A percentile compares a stretch with the other conserved stretches of the same genome.
Evolutionary conservation across 768 basidiomycete genomes (phyloP).

Genomic region (Boletus reticulatus): DNA sequence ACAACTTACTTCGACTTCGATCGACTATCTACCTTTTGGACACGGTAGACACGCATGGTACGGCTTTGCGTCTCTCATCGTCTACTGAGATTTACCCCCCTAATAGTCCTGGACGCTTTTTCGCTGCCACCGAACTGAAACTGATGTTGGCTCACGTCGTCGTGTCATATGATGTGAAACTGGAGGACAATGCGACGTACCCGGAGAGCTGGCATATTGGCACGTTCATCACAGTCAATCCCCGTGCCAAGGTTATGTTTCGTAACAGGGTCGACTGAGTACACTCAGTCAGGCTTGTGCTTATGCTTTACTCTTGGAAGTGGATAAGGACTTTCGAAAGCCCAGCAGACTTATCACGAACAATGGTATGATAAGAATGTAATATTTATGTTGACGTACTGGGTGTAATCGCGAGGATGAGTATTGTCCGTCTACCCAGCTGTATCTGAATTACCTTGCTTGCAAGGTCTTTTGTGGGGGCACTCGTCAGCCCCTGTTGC

Average conservation of each 20-base stretch:
- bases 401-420: no score
- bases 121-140: conserved; percentile 44
- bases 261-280: conserved; percentile 5
- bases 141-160: conserved; percentile 45
- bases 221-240: neutral
- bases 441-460: no score
- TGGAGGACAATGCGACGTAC: neutral
- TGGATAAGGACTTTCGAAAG: no score
- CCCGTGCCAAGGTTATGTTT: conserved; percentile 8
- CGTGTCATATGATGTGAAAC: conserved; percentile 22
- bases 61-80: no score
- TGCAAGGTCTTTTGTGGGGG: no score
- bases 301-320: no score
- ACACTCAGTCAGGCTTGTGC: no score
- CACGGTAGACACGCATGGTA: neutral
- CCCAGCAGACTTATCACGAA: no score
- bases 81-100: neutral
- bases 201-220: neutral
- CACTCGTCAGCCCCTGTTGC: no score
- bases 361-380: no score
- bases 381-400: no score
- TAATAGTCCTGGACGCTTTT: conserved; percentile 36
- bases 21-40: neutral
- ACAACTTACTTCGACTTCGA: neutral
- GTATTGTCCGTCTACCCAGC: no score